Conservation (phyloP, 129 eudicot genomes). For the Silybum marianum region DNA sequence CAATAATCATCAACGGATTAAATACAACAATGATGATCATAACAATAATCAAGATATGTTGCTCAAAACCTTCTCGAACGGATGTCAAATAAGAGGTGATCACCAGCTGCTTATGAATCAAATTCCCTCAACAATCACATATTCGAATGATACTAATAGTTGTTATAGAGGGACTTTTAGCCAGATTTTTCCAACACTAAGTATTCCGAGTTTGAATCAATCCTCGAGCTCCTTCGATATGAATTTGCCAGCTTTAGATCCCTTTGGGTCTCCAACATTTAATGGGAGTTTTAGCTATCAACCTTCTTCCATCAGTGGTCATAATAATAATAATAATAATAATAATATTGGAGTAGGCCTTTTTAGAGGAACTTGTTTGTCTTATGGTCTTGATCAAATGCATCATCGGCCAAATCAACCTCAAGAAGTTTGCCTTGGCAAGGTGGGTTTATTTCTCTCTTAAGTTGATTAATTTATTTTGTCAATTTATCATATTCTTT, state of each 20-base stretch:
- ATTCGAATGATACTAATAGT: conserved; percentile 12
- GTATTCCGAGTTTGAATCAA: conserved; percentile 45
- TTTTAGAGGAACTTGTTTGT: conserved; percentile 23
- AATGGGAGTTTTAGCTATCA: conserved; percentile 37
- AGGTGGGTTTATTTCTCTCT: conserved; percentile 38
- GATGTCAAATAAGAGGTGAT: conserved; percentile 33
- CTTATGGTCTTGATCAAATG: conserved; percentile 47
- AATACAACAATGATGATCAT: conserved; percentile 7
- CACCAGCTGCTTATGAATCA: conserved; percentile 25
- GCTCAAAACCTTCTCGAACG: conserved; percentile 46
- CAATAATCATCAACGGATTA: not conserved
- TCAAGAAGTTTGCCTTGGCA: conserved; percentile 27
- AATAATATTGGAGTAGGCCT: conserved; percentile 31
- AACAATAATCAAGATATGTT: conserved; percentile 35
- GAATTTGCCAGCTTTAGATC: conserved; percentile 66
- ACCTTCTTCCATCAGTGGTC: conserved; percentile 23
- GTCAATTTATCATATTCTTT: not conserved
- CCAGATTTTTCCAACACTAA: conserved; percentile 63
- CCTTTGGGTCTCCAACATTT: conserved; percentile 48
- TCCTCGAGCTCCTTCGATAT: conserved; percentile 41
- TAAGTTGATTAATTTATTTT: not conserved
- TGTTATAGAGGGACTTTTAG: conserved; percentile 41
- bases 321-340: conserved; percentile 17
- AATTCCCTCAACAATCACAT: conserved; percentile 5
- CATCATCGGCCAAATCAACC: conserved; percentile 29